Percentiles rank a stretch among this genome's conserved stretches.
phyloP scores from a whole-genome alignment of 164 flowering plant species.

The Cinnamomum micranthum region DNA sequence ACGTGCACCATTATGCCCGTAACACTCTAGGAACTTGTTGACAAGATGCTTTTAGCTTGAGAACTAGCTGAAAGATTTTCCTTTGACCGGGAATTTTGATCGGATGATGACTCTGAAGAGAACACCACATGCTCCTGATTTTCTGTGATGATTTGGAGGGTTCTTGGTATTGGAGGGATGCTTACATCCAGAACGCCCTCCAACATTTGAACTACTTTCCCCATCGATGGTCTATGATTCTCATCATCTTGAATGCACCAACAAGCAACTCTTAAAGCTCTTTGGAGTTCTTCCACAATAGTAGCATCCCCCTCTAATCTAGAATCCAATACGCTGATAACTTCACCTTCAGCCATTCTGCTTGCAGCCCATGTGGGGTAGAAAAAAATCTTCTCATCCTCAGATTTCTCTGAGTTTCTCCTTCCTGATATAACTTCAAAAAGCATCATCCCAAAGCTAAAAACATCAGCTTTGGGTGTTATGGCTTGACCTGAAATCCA shows the following conservation, averaged over 20 bases:
- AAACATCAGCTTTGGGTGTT: conserved; percentile 36
- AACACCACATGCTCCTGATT: neutral
- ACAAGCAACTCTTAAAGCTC: conserved; percentile 27
- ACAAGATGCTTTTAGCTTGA: neutral
- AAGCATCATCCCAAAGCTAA: conserved; percentile 36
- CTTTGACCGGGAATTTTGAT: neutral
- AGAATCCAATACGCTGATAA: conserved; percentile 17
- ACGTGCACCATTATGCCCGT: too few relatives aligned
- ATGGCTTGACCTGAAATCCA: conserved; percentile 34
- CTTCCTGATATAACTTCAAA: conserved; percentile 30
- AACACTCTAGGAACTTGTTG: neutral
- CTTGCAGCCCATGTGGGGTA: conserved; percentile 34
- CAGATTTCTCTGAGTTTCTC: conserved; percentile 23
- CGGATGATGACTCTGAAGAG: conserved; percentile 1
- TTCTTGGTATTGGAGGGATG: conserved; percentile 30
- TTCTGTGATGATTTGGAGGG: conserved; percentile 23
- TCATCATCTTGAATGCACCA: conserved; percentile 41
- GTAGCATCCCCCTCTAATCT: conserved; percentile 26
- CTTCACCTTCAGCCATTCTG: conserved; percentile 12
- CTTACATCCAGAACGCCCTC: conserved; percentile 29
- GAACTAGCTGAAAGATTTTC: neutral
- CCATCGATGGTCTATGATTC: conserved; percentile 29
- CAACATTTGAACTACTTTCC: conserved; percentile 35
- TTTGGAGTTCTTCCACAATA: conserved; percentile 22
- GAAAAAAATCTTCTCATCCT: conserved; percentile 9